Evolutionary conservation across 345 rosid species (phyloP).

Genomic region (Gossypium bickii): DNA sequence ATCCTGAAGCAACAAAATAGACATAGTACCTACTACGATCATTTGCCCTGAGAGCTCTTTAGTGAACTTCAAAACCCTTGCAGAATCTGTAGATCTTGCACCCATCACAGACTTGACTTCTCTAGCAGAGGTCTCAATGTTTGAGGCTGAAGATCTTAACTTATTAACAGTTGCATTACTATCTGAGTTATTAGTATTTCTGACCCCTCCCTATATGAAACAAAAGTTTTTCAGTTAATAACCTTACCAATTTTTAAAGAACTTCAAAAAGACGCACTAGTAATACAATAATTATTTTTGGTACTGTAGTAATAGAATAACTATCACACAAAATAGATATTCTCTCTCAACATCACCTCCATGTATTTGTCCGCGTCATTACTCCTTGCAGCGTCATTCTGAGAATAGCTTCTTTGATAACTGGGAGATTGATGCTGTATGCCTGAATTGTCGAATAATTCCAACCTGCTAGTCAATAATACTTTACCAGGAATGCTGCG

Average conservation of each 20-base stretch:
- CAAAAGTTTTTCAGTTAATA: slow-evolving; percentile 4
- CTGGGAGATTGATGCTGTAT: slow-evolving; percentile 46
- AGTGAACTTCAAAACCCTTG: slow-evolving; percentile 81
- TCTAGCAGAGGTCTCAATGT: slow-evolving; percentile 38
- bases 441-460: slow-evolving; percentile 45
- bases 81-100: slow-evolving; percentile 81
- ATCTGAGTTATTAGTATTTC: slow-evolving; percentile 34
- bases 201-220: slow-evolving; percentile 43
- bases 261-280: not conserved
- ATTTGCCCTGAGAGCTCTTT: slow-evolving; percentile 73
- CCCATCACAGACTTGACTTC: slow-evolving; percentile 55
- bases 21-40: slow-evolving; percentile 62
- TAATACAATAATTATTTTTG: not conserved
- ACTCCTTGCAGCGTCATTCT: slow-evolving; percentile 63
- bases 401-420: slow-evolving; percentile 67
- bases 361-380: slow-evolving; percentile 39
- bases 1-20: slow-evolving; percentile 1
- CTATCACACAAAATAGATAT: not conserved
- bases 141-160: slow-evolving; percentile 44
- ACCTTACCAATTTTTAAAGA: not conserved
- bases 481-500: slow-evolving; percentile 90
- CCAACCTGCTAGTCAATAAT: slow-evolving; percentile 72
- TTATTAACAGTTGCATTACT: slow-evolving; percentile 37
- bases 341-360: slow-evolving; percentile 36
- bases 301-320: not conserved